Evolutionary conservation across 176 grass and related monocot species (phyloP).

Genomic region (Lolium multiflorum): DNA sequence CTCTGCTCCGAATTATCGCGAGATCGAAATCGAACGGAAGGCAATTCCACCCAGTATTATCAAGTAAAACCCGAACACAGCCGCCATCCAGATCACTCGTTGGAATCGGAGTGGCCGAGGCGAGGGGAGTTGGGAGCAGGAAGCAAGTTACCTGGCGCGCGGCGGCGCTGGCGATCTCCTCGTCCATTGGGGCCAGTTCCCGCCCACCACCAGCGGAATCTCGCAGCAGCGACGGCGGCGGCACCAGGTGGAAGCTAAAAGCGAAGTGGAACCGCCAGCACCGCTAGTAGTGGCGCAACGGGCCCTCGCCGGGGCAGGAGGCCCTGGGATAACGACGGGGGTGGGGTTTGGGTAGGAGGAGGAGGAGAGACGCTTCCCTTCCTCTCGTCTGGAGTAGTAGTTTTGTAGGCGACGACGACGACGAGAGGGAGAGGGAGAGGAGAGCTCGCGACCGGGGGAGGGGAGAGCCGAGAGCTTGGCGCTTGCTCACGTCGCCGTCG

Average conservation of each 20-base stretch:
- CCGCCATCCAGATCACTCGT: not conserved
- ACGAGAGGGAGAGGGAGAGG: not conserved
- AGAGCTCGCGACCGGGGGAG: not conserved
- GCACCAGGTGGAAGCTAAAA: not conserved
- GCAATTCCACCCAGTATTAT: not conserved
- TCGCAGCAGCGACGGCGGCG: not conserved
- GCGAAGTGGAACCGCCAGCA: not conserved
- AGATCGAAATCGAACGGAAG: not conserved
- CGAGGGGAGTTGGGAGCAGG: not conserved
- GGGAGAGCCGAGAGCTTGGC: not conserved
- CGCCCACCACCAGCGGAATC: not conserved
- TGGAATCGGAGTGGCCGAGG: too few relatives aligned
- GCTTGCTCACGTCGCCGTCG: slow-evolving; percentile 50
- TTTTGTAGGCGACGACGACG: slow-evolving; percentile 35
- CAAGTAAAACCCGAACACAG: not conserved
- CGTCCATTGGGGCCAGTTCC: slow-evolving; percentile 42
- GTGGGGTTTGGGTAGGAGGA: not conserved
- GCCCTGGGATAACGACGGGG: slow-evolving; percentile 12
- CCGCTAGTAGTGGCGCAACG: not conserved
- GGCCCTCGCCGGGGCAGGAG: not conserved
- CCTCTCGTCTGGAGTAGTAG: not conserved
- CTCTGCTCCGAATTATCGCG: not conserved
- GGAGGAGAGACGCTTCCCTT: slow-evolving; percentile 32
- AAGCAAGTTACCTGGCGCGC: slow-evolving; percentile 41
- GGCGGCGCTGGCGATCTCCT: slow-evolving; percentile 43